phyloP scores from a whole-genome alignment of 306 rosid species.

The Dalbergia oliveri region DNA sequence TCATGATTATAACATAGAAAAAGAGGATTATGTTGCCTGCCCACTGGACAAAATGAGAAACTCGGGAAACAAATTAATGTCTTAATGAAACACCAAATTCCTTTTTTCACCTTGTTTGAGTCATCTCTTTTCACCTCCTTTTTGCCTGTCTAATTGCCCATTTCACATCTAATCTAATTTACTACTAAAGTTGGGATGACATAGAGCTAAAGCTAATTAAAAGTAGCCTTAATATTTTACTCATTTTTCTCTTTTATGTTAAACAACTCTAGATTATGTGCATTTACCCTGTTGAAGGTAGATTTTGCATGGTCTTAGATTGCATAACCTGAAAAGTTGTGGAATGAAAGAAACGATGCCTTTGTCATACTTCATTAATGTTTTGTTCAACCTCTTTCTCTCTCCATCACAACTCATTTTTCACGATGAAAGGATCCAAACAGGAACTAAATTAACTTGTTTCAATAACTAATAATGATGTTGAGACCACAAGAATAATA shows the following conservation, averaged over 20 bases:
- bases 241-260: background rate
- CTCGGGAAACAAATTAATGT: slow-evolving; percentile 47
- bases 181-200: background rate
- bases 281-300: background rate
- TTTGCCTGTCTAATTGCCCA: slow-evolving; percentile 41
- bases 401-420: background rate
- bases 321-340: background rate
- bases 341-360: background rate
- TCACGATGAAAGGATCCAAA: background rate
- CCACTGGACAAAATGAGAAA: slow-evolving; percentile 57
- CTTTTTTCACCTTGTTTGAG: slow-evolving; percentile 32
- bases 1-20: slow-evolving; percentile 48
- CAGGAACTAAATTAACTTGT: background rate
- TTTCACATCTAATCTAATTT: slow-evolving; percentile 37
- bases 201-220: background rate
- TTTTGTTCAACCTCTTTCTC: background rate
- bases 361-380: background rate
- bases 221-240: background rate
- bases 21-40: slow-evolving; percentile 61
- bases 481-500: background rate
- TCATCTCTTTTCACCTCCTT: slow-evolving; percentile 40
- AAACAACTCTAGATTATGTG: background rate
- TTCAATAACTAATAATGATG: background rate
- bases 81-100: slow-evolving; percentile 38
- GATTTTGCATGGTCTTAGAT: background rate